Percentiles rank a stretch among this genome's conserved stretches.
phyloP scores from a whole-genome alignment of 202 grass and related monocot species.

The Panicum virgatum region DNA sequence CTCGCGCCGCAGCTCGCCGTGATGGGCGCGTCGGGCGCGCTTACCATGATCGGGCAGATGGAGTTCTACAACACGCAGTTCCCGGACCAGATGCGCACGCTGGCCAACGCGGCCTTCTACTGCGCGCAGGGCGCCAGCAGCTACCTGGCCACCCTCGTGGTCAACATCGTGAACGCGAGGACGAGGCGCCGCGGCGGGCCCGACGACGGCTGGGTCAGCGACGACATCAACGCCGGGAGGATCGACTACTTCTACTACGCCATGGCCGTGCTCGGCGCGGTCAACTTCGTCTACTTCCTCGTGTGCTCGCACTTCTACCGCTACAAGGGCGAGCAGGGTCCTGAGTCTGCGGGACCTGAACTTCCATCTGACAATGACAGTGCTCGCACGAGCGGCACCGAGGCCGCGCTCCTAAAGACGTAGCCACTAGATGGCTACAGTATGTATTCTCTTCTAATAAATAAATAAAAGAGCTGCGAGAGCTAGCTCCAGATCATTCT shows the following conservation, averaged over 20 bases:
- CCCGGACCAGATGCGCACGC: slow-evolving; percentile 63
- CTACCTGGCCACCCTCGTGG: slow-evolving; percentile 58
- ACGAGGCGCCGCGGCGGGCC: slow-evolving; percentile 27
- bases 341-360: not conserved
- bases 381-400: not conserved
- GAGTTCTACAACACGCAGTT: slow-evolving; percentile 85
- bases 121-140: slow-evolving; percentile 42
- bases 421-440: not conserved
- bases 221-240: slow-evolving; percentile 43
- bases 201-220: slow-evolving; percentile 37
- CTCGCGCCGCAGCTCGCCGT: slow-evolving; percentile 62
- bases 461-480: not conserved
- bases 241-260: slow-evolving; percentile 60
- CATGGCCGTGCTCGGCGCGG: slow-evolving; percentile 37
- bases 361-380: not conserved
- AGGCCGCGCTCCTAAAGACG: not conserved
- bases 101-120: slow-evolving; percentile 58
- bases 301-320: slow-evolving; percentile 48
- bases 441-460: no score
- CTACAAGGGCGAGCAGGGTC: slow-evolving; percentile 43
- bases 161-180: slow-evolving; percentile 39
- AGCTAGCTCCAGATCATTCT: not conserved
- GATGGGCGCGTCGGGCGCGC: slow-evolving; percentile 47
- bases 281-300: slow-evolving; percentile 26
- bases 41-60: slow-evolving; percentile 55